A percentile compares a stretch with the other conserved stretches of the same genome.
These are phyloP conservation scores for Epithemia pelagica DNA, from an alignment of 108 stramenopile species.

Conservation along the genomic window DNA sequence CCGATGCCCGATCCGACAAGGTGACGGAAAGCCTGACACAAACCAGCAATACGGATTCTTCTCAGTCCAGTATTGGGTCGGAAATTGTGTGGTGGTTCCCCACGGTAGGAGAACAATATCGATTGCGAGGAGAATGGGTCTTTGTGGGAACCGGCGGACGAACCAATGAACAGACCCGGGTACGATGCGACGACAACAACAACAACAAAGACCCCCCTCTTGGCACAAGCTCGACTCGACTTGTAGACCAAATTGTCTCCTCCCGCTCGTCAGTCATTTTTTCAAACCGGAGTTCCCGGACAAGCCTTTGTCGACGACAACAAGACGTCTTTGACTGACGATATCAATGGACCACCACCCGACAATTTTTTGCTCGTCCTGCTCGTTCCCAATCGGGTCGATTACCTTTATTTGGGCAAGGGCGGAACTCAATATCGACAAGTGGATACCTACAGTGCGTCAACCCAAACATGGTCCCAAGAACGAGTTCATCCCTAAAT, in stretches of 20 bases:
- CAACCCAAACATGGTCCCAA: too few species aligned
- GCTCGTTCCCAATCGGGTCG: slow-evolving; percentile 54
- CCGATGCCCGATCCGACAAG: slow-evolving; percentile 70
- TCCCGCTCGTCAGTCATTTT: slow-evolving; percentile 73
- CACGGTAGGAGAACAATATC: slow-evolving; percentile 81
- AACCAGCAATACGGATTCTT: too few species aligned
- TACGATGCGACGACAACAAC: slow-evolving; percentile 10
- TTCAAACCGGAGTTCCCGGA: slow-evolving; percentile 34
- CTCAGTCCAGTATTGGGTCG: slow-evolving; percentile 14
- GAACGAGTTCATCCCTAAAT: too few species aligned
- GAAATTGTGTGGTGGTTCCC: slow-evolving; percentile 91
- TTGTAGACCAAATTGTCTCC: slow-evolving; percentile 77
- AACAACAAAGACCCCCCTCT: too few species aligned
- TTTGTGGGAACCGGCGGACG: slow-evolving; percentile 65
- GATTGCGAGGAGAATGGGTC: slow-evolving; percentile 57
- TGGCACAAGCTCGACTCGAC: slow-evolving; percentile 50
- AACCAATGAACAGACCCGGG: too few species aligned
- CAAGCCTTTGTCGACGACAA: too few species aligned
- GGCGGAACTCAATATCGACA: slow-evolving; percentile 53
- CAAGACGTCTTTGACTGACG: slow-evolving; percentile 2
- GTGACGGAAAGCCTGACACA: too few species aligned
- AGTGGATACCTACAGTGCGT: too few species aligned
- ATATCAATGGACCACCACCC: slow-evolving; percentile 25
- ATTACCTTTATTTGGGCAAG: slow-evolving; percentile 74
- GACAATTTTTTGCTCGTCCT: slow-evolving; percentile 77